A percentile compares a stretch with the other conserved stretches of the same genome.
Evolutionary conservation across 202 grass and related monocot genomes (phyloP).

Genomic region (Bolboschoenoplectus hybrid): DNA sequence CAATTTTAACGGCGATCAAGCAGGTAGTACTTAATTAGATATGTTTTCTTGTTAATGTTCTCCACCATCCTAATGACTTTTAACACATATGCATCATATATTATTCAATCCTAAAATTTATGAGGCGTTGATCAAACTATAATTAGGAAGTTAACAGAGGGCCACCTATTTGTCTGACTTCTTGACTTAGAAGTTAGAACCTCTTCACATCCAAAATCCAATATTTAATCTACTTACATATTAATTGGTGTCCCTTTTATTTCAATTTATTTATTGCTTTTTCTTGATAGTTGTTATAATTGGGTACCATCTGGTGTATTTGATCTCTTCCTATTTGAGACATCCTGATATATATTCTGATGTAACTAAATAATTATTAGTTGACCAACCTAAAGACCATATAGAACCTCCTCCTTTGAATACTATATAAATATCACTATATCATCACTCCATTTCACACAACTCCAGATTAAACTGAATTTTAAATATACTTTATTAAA

Average conservation of each 20-base stretch:
- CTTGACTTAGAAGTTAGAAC: not conserved
- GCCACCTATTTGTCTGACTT: not conserved
- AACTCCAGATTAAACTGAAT: not conserved
- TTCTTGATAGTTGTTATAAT: not conserved
- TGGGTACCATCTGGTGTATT: not conserved
- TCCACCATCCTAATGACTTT: too few relatives aligned
- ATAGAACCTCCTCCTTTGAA: not conserved
- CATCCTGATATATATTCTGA: not conserved
- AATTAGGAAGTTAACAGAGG: not conserved
- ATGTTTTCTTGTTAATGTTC: too few relatives aligned
- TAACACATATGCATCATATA: too few relatives aligned
- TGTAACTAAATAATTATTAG: not conserved
- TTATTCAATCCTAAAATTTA: too few relatives aligned
- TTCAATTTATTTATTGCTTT: not conserved
- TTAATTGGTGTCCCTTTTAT: not conserved
- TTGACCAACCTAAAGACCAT: not conserved
- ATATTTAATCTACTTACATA: not conserved
- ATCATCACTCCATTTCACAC: constrained; percentile 4
- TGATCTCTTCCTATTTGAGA: not conserved
- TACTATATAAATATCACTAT: not conserved
- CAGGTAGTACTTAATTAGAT: too few relatives aligned
- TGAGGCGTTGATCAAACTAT: not conserved
- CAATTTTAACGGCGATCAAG: too few relatives aligned
- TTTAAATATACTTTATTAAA: not conserved
- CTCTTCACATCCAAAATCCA: not conserved